phyloP scores from a whole-genome alignment of 148 eudicot species.

The Vaccinium darrowii region DNA sequence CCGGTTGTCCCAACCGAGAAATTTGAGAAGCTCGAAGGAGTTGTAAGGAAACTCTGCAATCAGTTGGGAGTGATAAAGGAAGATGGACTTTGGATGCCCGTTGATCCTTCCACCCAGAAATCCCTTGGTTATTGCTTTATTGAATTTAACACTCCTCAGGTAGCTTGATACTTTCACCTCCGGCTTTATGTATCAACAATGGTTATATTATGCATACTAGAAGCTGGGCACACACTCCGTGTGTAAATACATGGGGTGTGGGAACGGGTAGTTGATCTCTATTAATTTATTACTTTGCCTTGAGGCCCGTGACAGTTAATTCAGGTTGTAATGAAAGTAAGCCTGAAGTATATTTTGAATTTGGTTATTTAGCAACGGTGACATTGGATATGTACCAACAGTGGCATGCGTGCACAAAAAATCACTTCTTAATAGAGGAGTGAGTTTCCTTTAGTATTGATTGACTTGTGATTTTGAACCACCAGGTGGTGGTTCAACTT shows the following conservation, averaged over 20 bases:
- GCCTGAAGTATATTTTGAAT: not conserved
- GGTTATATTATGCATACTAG: not conserved
- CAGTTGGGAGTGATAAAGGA: slow-evolving; percentile 81
- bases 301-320: too few relatives aligned
- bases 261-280: too few relatives aligned
- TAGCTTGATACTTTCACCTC: slow-evolving; percentile 1
- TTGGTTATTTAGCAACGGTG: not conserved
- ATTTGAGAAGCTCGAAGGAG: slow-evolving; percentile 75
- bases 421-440: not conserved
- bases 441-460: not conserved
- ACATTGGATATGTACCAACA: not conserved
- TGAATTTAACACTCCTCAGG: slow-evolving; percentile 92
- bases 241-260: too few relatives aligned
- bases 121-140: slow-evolving; percentile 81
- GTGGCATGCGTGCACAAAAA: not conserved
- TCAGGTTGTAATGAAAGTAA: too few relatives aligned
- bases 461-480: not conserved
- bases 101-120: slow-evolving; percentile 50
- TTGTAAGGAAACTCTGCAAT: slow-evolving; percentile 66
- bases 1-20: slow-evolving; percentile 79
- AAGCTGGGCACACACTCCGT: too few relatives aligned
- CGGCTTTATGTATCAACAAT: not conserved
- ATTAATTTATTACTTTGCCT: too few relatives aligned
- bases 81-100: slow-evolving; percentile 83
- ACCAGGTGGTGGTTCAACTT: too few relatives aligned